Evolutionary conservation across 768 basidiomycete species (phyloP).

Genomic region (Tylopilus vinaceipallidus): DNA sequence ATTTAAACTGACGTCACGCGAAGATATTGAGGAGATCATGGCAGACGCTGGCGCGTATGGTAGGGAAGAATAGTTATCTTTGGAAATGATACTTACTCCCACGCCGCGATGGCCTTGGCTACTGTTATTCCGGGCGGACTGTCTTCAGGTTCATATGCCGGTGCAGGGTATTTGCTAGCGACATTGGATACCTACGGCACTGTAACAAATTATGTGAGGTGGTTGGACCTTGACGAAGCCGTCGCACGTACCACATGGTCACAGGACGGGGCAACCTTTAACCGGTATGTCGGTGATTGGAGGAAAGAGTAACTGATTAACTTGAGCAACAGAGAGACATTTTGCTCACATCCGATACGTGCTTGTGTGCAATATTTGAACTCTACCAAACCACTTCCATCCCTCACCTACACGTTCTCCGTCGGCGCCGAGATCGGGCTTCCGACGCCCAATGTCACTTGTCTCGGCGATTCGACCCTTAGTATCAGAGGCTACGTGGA

Average conservation of each 20-base stretch:
- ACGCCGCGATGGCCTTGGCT: not conserved
- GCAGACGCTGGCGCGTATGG: slow-evolving; percentile 62
- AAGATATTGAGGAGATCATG: slow-evolving; percentile 56
- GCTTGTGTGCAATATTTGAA: slow-evolving; percentile 62
- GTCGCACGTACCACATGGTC: slow-evolving; percentile 60
- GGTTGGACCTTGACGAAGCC: slow-evolving; percentile 68
- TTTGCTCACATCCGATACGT: slow-evolving; percentile 65
- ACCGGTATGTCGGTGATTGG: slow-evolving; percentile 40
- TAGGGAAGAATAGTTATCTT: slow-evolving; percentile 22
- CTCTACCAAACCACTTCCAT: slow-evolving; percentile 34
- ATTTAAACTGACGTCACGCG: not conserved
- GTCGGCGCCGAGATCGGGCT: slow-evolving; percentile 44
- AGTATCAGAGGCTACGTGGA: slow-evolving; percentile 48
- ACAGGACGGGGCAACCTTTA: slow-evolving; percentile 44
- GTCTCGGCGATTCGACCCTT: slow-evolving; percentile 54
- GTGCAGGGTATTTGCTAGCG: slow-evolving; percentile 59
- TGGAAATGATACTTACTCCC: not conserved
- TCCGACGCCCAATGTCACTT: slow-evolving; percentile 59
- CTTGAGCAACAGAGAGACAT: slow-evolving; percentile 41
- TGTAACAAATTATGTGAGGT: slow-evolving; percentile 51
- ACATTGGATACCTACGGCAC: slow-evolving; percentile 41
- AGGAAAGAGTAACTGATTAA: not conserved
- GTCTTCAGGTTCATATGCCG: slow-evolving; percentile 62
- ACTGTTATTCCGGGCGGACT: slow-evolving; percentile 1
- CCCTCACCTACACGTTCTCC: slow-evolving; percentile 48